Evolutionary conservation across 2,329 filamentous ascomycete genomes (phyloP), one percentile per base, ranked within the genome.

Genomic region (Diplodia intermedia): DNA sequence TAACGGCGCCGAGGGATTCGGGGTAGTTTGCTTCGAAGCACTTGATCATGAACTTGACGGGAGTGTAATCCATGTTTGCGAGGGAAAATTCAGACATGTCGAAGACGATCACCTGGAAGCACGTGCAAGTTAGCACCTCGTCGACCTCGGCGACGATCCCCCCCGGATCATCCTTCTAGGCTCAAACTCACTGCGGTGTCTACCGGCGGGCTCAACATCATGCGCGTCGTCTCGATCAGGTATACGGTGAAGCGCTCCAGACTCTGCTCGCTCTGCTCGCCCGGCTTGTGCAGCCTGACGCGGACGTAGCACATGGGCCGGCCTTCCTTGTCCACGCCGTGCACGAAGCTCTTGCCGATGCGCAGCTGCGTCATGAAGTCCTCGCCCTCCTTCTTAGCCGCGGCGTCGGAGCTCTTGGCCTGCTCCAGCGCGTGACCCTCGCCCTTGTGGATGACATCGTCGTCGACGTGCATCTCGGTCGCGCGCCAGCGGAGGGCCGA

Each of bases 1-100:
- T 86, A 2, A 98, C 92, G 2, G 91, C 86, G 33, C 94, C 95
- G 1, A 99, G 85, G 57, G 89, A 94, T 79, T 99, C 95, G 0
- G 95, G 95, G 74, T 98, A 99, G 78, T 99, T 98, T 69, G 95
- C 95, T 82, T 99, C 95, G 76, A 99, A 99, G 79, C 94, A 97
- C 80, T 97, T 97, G 80, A 99, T 97, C 91, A 99, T 97, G 82
- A 98, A 99, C 76, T 97, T 99, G 68, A 99, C 92, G 1, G 95
- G 94, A 0, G 91, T 88, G 78, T 98, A 98, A 79, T 99, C 95
- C 95, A 99, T 98, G 80, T 99, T 99, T 18, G 94, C 90, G 82
- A 98, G 85, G 20, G 91, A 91, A 79, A 98, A 98, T 70, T 90
- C 88, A 8, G 92, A 97, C 92, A 99, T 94, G 78, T 99, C 95